These are phyloP conservation scores for Boletus rufocinnamomeus DNA, from an alignment of 768 basidiomycete genomes.

Conservation along the genomic window DNA sequence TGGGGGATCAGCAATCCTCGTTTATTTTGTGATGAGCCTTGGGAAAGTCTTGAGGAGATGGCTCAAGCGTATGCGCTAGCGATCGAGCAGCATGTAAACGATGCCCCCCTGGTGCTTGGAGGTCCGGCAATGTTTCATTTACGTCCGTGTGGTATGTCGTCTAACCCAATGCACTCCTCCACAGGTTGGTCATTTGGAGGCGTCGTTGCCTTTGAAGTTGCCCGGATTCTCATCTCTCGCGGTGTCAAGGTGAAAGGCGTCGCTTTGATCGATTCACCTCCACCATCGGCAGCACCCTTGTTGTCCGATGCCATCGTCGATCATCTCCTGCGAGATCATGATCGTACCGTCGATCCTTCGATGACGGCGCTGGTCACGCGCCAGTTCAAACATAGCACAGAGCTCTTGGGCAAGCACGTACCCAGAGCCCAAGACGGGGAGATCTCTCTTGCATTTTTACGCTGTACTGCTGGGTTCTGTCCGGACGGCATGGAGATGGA, in stretches of 20 bases:
- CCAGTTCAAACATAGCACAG: constrained; percentile 53
- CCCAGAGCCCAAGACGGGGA: constrained; percentile 32
- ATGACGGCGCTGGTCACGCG: constrained; percentile 40
- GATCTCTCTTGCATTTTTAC: constrained; percentile 50
- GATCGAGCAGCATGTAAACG: constrained; percentile 38
- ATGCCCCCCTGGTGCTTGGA: constrained; percentile 51
- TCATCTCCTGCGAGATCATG: constrained; percentile 40
- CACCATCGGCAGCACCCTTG: constrained; percentile 52
- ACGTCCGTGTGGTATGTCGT: not conserved
- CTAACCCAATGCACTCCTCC: not conserved
- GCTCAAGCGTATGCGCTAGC: constrained; percentile 49
- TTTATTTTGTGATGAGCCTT: constrained; percentile 45
- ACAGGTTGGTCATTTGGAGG: constrained; percentile 83
- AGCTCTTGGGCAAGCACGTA: constrained; percentile 49
- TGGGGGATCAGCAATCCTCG: constrained; percentile 64
- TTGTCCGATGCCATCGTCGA: constrained; percentile 56
- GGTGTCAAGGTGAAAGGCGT: constrained; percentile 55
- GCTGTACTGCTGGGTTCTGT: constrained; percentile 50
- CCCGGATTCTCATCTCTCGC: constrained; percentile 44
- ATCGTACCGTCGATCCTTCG: constrained; percentile 31
- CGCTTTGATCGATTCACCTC: constrained; percentile 67
- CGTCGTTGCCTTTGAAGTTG: constrained; percentile 66
- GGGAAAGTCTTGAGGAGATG: constrained; percentile 55
- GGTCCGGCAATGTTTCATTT: constrained; percentile 40
- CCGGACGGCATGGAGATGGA: constrained; percentile 29